A percentile compares a stretch with the other conserved stretches of the same genome.
phyloP scores from a whole-genome alignment of 306 rosid species.

The Sesbania bispinosa region DNA sequence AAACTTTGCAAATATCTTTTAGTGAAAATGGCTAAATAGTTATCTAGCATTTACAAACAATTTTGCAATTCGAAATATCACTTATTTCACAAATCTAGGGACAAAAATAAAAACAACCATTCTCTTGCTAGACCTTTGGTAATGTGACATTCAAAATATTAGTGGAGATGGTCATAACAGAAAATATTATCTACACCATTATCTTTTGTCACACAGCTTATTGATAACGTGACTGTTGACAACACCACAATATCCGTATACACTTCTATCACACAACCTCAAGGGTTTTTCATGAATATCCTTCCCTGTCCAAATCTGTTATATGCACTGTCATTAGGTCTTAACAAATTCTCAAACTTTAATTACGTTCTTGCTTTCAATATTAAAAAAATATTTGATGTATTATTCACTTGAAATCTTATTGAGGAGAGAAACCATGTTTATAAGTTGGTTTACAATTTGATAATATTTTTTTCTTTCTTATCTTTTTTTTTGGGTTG shows the following conservation, averaged over 20 bases:
- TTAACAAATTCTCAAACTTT: background rate
- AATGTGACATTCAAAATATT: slow-evolving; percentile 8
- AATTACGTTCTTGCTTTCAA: background rate
- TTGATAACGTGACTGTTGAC: no score
- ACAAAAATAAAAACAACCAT: background rate
- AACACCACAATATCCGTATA: no score
- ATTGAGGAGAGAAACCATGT: background rate
- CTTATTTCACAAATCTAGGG: slow-evolving; percentile 1
- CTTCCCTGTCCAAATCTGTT: slow-evolving; percentile 59
- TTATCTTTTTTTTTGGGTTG: background rate
- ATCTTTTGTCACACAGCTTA: no score
- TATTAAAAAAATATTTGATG: background rate
- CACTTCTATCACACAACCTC: slow-evolving; percentile 52
- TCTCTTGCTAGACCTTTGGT: slow-evolving; percentile 8
- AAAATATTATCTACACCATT: no score
- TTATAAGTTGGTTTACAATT: background rate
- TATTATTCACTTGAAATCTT: background rate
- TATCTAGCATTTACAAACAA: background rate
- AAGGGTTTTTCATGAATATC: slow-evolving; percentile 49
- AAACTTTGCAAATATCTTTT: background rate
- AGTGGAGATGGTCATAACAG: no score
- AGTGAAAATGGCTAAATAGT: background rate
- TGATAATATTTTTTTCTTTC: background rate
- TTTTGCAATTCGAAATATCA: slow-evolving; percentile 5
- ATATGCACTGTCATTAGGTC: slow-evolving; percentile 80